Evolutionary conservation across 2,329 filamentous ascomycete species (phyloP), one percentile per base, ranked within the genome.

Genomic region (Fusarium lateritium): DNA sequence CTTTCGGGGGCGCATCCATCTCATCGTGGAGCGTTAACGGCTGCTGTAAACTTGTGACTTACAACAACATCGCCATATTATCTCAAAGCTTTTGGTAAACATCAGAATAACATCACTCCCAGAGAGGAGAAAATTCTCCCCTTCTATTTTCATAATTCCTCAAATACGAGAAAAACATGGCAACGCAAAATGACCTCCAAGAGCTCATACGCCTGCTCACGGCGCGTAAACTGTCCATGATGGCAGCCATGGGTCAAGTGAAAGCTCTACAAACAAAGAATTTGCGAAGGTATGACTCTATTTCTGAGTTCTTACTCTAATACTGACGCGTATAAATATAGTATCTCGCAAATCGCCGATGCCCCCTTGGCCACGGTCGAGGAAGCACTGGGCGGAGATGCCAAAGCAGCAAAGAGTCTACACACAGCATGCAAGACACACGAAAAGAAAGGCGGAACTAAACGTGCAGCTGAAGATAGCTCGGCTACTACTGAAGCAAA

Each of bases 191-290:
- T 62, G 88, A 90, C 68, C 77, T 90, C 22, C 87, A 90, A 70
- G 88, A 89, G 73, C 83, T 90, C 17, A 80, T 90, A 54, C 86
- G 87, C 46, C 81, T 90, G 56, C 79, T 90, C 69, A 90, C 86
- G 5, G 82, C 84, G 46, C 85, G 87, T 54, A 89, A 88, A 73
- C 78, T 88, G 53, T 80, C 87, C 5, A 87, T 90, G 79, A 81
- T 89, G 76, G 83, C 84, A 54, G 88, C 88, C 26, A 86, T 90
- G 83, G 77, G 80, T 43, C 85, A 88, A 66, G 82, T 89, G 60
- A 89, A 86, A 75, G 81, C 85, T 5, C 80, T 90, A 2, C 88
- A 90, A 74, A 73, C 78, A 4, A 84, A 83, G 42, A 84, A 84
- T 40, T 80, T 90, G 22, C 81, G 82, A 63, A 89, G 85, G 89